Percentiles rank a stretch among this genome's conserved stretches.
phyloP scores from a whole-genome alignment of 768 basidiomycete genomes.

The Russula sp. region DNA sequence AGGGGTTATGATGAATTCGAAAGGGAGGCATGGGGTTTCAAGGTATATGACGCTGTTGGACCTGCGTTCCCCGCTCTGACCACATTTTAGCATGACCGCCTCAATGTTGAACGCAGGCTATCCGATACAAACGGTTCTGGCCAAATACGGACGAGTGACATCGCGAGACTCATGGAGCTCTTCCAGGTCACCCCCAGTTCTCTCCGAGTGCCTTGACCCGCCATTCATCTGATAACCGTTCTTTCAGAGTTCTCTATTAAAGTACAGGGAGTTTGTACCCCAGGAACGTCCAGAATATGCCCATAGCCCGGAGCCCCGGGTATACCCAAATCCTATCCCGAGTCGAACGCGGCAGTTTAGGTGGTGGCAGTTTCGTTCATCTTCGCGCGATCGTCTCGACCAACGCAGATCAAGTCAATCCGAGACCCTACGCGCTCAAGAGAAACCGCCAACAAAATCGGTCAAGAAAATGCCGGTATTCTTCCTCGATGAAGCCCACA shows the following conservation, averaged over 20 bases:
- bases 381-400: slow-evolving; percentile 8
- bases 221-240: slow-evolving; percentile 6
- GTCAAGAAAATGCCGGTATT: slow-evolving; percentile 73
- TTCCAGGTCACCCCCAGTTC: slow-evolving; percentile 51
- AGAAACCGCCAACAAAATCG: slow-evolving; percentile 32
- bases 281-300: not conserved
- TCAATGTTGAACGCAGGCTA: slow-evolving; percentile 60
- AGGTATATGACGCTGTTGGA: slow-evolving; percentile 38
- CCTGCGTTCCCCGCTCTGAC: slow-evolving; percentile 10
- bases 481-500: slow-evolving; percentile 84
- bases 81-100: slow-evolving; percentile 58
- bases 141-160: slow-evolving; percentile 66
- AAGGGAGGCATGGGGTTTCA: slow-evolving; percentile 74
- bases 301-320: slow-evolving; percentile 3
- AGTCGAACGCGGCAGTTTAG: slow-evolving; percentile 5
- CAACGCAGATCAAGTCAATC: slow-evolving; percentile 9
- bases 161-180: slow-evolving; percentile 78
- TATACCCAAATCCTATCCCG: slow-evolving; percentile 2
- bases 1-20: slow-evolving; percentile 67
- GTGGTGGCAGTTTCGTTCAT: slow-evolving; percentile 20
- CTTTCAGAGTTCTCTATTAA: slow-evolving; percentile 28
- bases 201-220: not conserved
- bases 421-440: slow-evolving; percentile 28
- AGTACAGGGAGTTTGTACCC: slow-evolving; percentile 31
- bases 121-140: slow-evolving; percentile 39